These are phyloP conservation scores for Parietichytrium sp. DNA, from an alignment of 108 stramenopile genomes.

Conservation along the genomic window DNA sequence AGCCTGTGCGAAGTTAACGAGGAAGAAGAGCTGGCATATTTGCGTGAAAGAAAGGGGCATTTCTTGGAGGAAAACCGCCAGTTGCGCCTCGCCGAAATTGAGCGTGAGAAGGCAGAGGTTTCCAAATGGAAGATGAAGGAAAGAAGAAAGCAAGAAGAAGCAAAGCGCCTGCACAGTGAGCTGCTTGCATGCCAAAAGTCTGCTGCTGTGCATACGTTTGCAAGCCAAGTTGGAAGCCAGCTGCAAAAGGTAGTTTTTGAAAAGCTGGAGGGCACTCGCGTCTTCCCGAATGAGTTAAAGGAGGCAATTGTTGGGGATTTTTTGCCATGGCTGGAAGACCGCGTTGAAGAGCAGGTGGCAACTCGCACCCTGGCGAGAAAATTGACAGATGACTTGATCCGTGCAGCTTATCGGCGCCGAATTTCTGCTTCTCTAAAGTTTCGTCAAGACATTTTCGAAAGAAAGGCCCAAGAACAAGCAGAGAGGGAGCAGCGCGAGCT, in stretches of 20 bases:
- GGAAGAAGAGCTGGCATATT: constrained; percentile 51
- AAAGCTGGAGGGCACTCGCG: neutral
- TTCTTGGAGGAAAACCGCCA: constrained; percentile 15
- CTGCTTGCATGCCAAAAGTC: constrained; percentile 50
- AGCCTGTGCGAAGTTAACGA: constrained; percentile 57
- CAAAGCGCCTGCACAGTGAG: constrained; percentile 18
- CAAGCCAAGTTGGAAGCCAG: neutral
- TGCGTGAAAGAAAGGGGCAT: constrained; percentile 37
- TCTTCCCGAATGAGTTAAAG: neutral
- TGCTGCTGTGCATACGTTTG: neutral
- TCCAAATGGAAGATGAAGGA: constrained; percentile 33
- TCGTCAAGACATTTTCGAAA: constrained; percentile 37
- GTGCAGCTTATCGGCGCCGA: constrained; percentile 33
- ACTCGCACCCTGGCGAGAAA: neutral
- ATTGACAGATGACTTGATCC: constrained; percentile 28
- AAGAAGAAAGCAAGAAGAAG: constrained; percentile 16
- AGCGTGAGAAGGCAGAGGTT: constrained; percentile 45
- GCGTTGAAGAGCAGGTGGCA: neutral
- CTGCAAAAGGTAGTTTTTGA: neutral
- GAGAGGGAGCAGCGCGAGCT: neutral
- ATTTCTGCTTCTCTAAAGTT: neutral
- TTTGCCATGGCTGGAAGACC: constrained; percentile 4
- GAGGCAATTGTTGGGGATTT: neutral
- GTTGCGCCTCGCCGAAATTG: constrained; percentile 26
- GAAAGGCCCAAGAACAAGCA: constrained; percentile 39